A percentile compares a stretch with the other conserved stretches of the same genome.
Conservation (phyloP, 805 yeast genomes). For the Helenozyma baotianmanensis region DNA sequence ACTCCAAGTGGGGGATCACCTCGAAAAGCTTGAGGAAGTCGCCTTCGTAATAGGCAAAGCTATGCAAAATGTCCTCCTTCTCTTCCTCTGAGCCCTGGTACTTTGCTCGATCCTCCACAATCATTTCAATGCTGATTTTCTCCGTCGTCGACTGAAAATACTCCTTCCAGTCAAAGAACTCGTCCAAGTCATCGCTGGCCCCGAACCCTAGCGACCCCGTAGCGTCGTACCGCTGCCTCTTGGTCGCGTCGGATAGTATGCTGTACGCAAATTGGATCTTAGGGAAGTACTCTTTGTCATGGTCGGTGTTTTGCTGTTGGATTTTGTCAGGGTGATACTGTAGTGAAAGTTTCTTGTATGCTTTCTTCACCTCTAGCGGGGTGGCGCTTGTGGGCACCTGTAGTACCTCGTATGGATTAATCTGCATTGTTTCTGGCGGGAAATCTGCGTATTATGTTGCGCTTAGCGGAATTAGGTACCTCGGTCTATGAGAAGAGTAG, state of each 20-base stretch:
- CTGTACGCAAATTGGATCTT: conserved; percentile 71
- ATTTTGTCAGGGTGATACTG: conserved; percentile 27
- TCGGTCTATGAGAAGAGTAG: too few relatives aligned
- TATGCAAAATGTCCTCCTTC: conserved; percentile 53
- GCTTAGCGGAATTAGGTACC: not conserved
- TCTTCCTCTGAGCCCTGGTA: conserved; percentile 66
- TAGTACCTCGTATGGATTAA: conserved; percentile 59
- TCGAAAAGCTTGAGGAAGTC: conserved; percentile 70
- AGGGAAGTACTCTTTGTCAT: conserved; percentile 44
- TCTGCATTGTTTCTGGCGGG: conserved; percentile 22
- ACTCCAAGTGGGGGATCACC: conserved; percentile 70
- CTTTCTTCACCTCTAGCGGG: conserved; percentile 58
- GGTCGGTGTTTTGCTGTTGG: conserved; percentile 19
- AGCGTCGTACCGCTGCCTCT: conserved; percentile 57
- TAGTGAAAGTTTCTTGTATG: conserved; percentile 23
- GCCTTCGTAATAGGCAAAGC: conserved; percentile 57
- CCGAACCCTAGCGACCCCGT: conserved; percentile 58
- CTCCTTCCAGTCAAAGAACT: conserved; percentile 53
- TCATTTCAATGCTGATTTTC: conserved; percentile 57
- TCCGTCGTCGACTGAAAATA: conserved; percentile 46
- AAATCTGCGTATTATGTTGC: not conserved
- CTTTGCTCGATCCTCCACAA: conserved; percentile 59
- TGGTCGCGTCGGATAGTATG: conserved; percentile 54
- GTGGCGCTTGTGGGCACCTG: conserved; percentile 38
- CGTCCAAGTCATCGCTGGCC: conserved; percentile 27